Conservation (phyloP, 2,329 filamentous ascomycete species). For the Metarhizium guizhouense region DNA sequence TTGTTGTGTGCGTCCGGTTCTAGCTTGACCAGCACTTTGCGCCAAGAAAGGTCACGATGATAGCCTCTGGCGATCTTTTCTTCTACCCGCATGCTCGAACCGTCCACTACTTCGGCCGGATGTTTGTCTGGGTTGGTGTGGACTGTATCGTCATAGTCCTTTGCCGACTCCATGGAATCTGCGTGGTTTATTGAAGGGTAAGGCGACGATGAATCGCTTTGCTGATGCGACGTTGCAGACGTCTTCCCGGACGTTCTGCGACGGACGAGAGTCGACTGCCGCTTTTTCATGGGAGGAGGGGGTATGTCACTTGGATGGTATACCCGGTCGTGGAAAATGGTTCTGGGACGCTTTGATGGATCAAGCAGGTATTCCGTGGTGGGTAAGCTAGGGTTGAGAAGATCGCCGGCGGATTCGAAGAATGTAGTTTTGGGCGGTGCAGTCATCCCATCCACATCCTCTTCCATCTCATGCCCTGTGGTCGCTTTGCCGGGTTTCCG, state of each 20-base stretch:
- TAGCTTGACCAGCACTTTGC: slow-evolving; percentile 89
- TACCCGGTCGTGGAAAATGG: slow-evolving; percentile 94
- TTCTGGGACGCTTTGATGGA: slow-evolving; percentile 69
- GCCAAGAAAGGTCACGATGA: slow-evolving; percentile 85
- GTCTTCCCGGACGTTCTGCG: slow-evolving; percentile 20
- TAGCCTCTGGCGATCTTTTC: slow-evolving; percentile 97
- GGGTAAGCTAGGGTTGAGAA: slow-evolving; percentile 84
- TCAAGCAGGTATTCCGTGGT: slow-evolving; percentile 74
- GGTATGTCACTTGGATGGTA: slow-evolving; percentile 94
- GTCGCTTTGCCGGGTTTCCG: slow-evolving; percentile 32
- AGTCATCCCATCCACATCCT: slow-evolving; percentile 38
- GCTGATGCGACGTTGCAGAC: slow-evolving; percentile 14
- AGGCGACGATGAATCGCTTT: slow-evolving; percentile 25
- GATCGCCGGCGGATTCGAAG: slow-evolving; percentile 88
- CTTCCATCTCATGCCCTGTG: slow-evolving; percentile 38
- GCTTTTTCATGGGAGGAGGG: slow-evolving; percentile 58
- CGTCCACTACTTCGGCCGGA: slow-evolving; percentile 37
- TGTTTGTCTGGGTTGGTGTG: slow-evolving; percentile 37
- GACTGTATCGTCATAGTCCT: slow-evolving; percentile 43
- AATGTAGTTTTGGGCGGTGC: slow-evolving; percentile 86
- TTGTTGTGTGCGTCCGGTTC: slow-evolving; percentile 99
- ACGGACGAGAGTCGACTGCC: slow-evolving; percentile 27
- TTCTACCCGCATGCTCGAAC: slow-evolving; percentile 76
- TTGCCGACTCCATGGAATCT: slow-evolving; percentile 33
- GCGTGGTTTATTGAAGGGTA: slow-evolving; percentile 27